These are phyloP conservation scores for Schizopora paradoxa DNA, from an alignment of 1,284 basidiomycete genomes.

Conservation along the genomic window DNA sequence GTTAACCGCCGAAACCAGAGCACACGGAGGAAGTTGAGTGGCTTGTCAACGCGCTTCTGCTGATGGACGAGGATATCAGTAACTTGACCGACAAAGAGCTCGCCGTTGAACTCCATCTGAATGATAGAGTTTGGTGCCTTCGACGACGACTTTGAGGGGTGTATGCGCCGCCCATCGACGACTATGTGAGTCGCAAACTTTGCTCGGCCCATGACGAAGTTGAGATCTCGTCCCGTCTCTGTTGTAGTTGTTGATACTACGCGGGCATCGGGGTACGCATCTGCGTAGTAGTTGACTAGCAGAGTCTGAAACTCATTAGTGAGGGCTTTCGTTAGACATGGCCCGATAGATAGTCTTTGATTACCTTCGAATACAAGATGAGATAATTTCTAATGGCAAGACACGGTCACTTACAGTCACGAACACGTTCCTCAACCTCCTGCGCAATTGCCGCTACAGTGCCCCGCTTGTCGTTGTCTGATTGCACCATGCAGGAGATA, in stretches of 20 bases:
- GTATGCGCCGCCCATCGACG: conserved; percentile 1
- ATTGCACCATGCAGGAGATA: not conserved
- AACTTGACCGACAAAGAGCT: conserved; percentile 6
- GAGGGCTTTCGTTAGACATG: not conserved
- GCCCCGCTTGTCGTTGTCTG: not conserved
- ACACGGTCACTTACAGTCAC: conserved; percentile 1
- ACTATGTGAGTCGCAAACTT: conserved; percentile 1
- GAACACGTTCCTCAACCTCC: conserved; percentile 4
- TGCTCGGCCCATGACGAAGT: not conserved
- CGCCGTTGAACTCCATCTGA: conserved; percentile 6
- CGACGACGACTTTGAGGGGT: not conserved
- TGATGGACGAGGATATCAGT: not conserved
- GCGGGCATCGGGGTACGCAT: conserved; percentile 4
- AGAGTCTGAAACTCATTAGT: not conserved
- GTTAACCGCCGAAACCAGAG: conserved; percentile 3
- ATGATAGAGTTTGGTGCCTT: conserved; percentile 8
- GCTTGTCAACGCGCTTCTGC: not conserved
- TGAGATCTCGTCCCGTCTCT: not conserved
- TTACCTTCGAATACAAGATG: not conserved
- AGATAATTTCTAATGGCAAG: not conserved
- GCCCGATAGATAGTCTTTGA: not conserved
- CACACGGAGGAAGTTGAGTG: conserved; percentile 1
- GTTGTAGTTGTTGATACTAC: not conserved
- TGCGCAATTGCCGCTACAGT: conserved; percentile 6
- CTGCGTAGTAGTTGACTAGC: conserved; percentile 3